Evolutionary conservation across 78 protist species (phyloP).

Genomic region (Dictyostelium intermedium): DNA sequence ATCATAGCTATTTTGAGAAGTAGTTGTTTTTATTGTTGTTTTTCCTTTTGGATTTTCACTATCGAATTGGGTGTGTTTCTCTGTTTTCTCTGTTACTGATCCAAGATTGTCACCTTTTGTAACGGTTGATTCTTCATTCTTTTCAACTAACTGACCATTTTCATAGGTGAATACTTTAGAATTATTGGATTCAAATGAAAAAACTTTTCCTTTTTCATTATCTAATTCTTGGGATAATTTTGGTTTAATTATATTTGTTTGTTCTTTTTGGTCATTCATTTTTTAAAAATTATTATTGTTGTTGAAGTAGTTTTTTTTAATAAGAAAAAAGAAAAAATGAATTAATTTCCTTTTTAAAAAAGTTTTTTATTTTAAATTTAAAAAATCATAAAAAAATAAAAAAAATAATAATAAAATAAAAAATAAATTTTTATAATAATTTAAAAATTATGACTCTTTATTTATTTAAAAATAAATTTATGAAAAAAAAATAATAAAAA

Average conservation of each 20-base stretch:
- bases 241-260: background rate
- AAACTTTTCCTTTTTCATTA: background rate
- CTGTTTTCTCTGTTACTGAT: background rate
- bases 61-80: background rate
- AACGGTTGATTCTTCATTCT: background rate
- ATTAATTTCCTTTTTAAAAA: no score
- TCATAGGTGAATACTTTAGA: background rate
- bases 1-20: background rate
- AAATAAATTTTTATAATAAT: no score
- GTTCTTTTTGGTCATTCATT: constrained; percentile 1
- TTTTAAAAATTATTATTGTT: background rate
- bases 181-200: constrained; percentile 4
- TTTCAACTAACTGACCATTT: constrained; percentile 13
- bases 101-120: background rate
- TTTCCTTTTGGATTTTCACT: background rate
- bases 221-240: background rate
- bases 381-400: no score
- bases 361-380: no score
- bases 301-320: background rate
- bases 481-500: no score
- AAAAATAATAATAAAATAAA: no score
- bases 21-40: background rate
- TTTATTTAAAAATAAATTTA: no score
- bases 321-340: no score
- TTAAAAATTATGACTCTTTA: no score